phyloP scores from a whole-genome alignment of 2,329 filamentous ascomycete species.

The Diplodia sapinea region DNA sequence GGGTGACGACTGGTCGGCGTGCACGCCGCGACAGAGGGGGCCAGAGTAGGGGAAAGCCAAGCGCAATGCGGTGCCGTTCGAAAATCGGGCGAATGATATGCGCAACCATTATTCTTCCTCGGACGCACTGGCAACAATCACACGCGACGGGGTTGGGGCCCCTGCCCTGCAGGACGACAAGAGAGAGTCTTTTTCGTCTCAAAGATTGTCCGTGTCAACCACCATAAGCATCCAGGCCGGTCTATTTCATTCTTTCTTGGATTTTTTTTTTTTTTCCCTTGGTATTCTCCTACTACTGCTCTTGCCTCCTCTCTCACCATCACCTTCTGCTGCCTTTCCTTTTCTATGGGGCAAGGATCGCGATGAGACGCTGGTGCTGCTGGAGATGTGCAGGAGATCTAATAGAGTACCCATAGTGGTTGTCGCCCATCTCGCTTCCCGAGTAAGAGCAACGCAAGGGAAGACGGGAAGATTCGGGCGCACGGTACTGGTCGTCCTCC shows the following conservation, averaged over 20 bases:
- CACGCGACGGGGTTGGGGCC: neutral
- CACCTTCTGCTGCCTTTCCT: neutral
- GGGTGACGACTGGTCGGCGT: neutral
- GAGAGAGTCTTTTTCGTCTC: neutral
- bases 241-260: neutral
- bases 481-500: neutral
- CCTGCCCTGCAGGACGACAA: neutral
- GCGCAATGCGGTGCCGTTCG: neutral
- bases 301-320: neutral
- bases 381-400: conserved; percentile 1
- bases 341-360: neutral
- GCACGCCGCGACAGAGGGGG: neutral
- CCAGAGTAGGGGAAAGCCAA: neutral
- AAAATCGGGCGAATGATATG: neutral
- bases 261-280: neutral
- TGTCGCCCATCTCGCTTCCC: neutral
- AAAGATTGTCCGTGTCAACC: neutral
- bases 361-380: neutral
- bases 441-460: conserved; percentile 3
- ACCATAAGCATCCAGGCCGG: neutral
- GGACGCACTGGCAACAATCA: neutral
- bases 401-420: neutral
- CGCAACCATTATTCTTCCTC: neutral
- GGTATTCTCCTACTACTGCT: neutral
- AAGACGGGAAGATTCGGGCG: neutral